These are phyloP conservation scores for Metschnikowia sp. DNA, from an alignment of 805 yeast species.

Conservation along the genomic window DNA sequence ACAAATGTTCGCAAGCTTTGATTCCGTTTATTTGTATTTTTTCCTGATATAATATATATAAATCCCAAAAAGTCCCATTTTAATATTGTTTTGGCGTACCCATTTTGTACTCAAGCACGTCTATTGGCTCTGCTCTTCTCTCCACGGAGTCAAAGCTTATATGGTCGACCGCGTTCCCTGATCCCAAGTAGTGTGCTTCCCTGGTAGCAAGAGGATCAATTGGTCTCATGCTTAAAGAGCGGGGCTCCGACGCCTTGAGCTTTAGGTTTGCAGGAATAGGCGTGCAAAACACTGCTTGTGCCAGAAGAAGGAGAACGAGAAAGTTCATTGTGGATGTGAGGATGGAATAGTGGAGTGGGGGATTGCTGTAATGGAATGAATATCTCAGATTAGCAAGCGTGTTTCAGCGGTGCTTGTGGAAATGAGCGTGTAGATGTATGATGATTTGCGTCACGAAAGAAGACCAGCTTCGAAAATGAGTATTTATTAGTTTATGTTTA, in stretches of 20 bases:
- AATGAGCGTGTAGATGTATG: too few relatives aligned
- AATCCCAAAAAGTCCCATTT: not conserved
- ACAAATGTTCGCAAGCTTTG: not conserved
- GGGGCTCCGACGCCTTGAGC: conserved; percentile 19
- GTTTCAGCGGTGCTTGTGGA: too few relatives aligned
- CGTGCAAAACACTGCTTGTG: conserved; percentile 18
- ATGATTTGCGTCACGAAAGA: not conserved
- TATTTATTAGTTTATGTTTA: not conserved
- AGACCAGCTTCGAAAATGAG: conserved; percentile 1
- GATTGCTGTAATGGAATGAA: not conserved
- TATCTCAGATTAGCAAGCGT: not conserved
- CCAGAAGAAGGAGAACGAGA: not conserved
- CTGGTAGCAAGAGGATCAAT: not conserved
- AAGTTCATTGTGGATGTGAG: conserved; percentile 7
- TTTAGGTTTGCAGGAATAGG: conserved; percentile 30
- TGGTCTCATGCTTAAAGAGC: conserved; percentile 13
- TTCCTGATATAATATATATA: not conserved
- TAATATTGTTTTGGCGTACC: not conserved
- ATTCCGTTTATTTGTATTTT: too few relatives aligned
- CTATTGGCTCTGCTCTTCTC: conserved; percentile 3
- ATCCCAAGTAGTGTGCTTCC: not conserved
- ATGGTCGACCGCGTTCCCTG: not conserved
- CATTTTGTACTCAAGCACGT: not conserved
- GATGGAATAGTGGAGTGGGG: not conserved
- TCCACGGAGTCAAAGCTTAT: conserved; percentile 4